Percentiles rank a stretch among this genome's conserved stretches.
Conservation (phyloP, 2,329 filamentous ascomycete genomes). For the Colletotrichum godetiae region DNA sequence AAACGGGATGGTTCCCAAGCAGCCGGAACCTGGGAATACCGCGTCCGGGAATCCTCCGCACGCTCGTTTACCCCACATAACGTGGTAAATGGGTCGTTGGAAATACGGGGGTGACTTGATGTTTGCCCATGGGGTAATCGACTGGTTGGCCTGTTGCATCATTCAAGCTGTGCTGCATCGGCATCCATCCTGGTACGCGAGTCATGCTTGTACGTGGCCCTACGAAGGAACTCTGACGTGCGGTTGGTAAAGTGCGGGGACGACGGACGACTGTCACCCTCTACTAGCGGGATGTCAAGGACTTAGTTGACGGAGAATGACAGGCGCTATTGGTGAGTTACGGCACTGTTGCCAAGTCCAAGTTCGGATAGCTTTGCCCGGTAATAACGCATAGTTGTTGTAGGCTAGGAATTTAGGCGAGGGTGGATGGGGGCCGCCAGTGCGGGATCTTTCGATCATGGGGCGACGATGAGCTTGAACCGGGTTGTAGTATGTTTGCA, state of each 20-base stretch:
- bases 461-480: slow-evolving; percentile 18
- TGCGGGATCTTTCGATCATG: slow-evolving; percentile 24
- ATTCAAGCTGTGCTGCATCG: slow-evolving; percentile 2
- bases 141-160: slow-evolving; percentile 10
- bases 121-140: slow-evolving; percentile 27
- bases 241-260: slow-evolving; percentile 14
- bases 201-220: slow-evolving; percentile 2
- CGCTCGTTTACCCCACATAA: slow-evolving; percentile 22
- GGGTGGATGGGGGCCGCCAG: background rate
- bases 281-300: background rate
- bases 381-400: slow-evolving; percentile 8
- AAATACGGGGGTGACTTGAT: background rate
- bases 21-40: slow-evolving; percentile 6
- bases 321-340: background rate
- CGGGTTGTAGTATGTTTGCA: background rate
- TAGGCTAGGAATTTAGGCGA: background rate
- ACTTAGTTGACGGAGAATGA: no score
- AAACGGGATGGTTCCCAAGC: background rate
- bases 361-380: background rate
- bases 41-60: slow-evolving; percentile 12
- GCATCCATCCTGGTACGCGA: background rate
- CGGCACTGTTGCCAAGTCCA: background rate
- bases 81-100: slow-evolving; percentile 18
- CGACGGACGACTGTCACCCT: slow-evolving; percentile 31
- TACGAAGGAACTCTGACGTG: background rate